These are phyloP conservation scores for Fusarium heterosporum DNA, from an alignment of 2,329 filamentous ascomycete genomes.

Conservation along the genomic window DNA sequence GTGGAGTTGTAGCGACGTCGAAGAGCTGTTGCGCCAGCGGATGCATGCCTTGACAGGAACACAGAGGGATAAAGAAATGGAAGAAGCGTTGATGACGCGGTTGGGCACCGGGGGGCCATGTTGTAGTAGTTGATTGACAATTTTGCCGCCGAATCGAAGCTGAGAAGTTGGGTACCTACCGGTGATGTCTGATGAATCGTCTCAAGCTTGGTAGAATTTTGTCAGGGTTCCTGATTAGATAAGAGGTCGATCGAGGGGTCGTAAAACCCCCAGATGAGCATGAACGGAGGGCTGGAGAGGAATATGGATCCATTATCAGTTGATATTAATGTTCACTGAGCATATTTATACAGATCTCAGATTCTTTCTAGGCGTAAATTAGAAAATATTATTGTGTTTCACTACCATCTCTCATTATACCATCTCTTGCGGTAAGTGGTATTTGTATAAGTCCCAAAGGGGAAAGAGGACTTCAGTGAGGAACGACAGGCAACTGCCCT, in stretches of 20 bases:
- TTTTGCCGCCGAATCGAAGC: constrained; percentile 1
- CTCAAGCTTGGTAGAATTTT: constrained; percentile 31
- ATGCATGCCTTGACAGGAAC: constrained; percentile 44
- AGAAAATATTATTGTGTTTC: neutral
- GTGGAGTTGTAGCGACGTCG: constrained; percentile 46
- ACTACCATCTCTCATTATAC: neutral
- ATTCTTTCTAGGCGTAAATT: neutral
- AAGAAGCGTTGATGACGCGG: constrained; percentile 43
- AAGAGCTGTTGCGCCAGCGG: constrained; percentile 20
- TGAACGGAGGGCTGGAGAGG: neutral
- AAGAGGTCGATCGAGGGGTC: constrained; percentile 13
- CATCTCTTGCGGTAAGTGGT: neutral
- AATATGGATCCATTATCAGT: neutral
- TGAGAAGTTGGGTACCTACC: constrained; percentile 13
- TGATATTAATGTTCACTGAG: neutral
- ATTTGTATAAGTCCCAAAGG: constrained; percentile 38
- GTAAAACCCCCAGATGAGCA: neutral
- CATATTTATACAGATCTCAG: neutral
- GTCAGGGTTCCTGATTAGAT: constrained; percentile 37
- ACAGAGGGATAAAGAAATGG: constrained; percentile 64
- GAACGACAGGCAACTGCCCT: constrained; percentile 29
- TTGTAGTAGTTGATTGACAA: constrained; percentile 11
- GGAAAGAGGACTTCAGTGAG: constrained; percentile 43
- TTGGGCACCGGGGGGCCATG: constrained; percentile 49
- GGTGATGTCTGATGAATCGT: constrained; percentile 18